Percentiles rank a stretch among this genome's conserved stretches.
These are phyloP conservation scores for Yarrowia keelungensis DNA, from an alignment of 805 yeast genomes.

Conservation along the genomic window DNA sequence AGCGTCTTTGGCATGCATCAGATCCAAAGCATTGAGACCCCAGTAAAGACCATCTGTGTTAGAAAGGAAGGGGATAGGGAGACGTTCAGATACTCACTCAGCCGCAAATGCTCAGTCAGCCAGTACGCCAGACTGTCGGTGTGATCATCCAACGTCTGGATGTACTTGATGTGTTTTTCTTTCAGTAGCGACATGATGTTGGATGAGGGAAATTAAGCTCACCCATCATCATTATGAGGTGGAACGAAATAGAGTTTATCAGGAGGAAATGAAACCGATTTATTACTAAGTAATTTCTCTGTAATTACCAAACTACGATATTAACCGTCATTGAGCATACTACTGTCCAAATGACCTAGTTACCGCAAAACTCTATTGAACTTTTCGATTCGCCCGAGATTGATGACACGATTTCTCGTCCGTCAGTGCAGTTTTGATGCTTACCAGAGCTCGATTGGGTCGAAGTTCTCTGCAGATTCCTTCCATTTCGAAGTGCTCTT, in stretches of 20 bases:
- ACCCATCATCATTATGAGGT: slow-evolving; percentile 2
- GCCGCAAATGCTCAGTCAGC: slow-evolving; percentile 85
- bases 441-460: no score
- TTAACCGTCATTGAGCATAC: not conserved
- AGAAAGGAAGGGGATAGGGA: not conserved
- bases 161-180: slow-evolving; percentile 66
- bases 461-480: no score
- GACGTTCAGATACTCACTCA: slow-evolving; percentile 53
- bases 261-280: no score
- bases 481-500: no score
- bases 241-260: slow-evolving; percentile 7
- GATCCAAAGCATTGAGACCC: slow-evolving; percentile 82
- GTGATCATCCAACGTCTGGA: slow-evolving; percentile 60
- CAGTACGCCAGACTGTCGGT: slow-evolving; percentile 76
- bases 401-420: no score
- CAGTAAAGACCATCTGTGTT: slow-evolving; percentile 79
- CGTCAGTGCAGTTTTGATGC: no score
- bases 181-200: slow-evolving; percentile 40
- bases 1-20: slow-evolving; percentile 62
- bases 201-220: slow-evolving; percentile 13
- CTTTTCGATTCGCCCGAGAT: no score
- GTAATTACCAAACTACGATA: no score
- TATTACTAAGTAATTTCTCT: no score
- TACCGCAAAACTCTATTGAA: no score
- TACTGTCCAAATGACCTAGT: no score